These are phyloP conservation scores for Telopea speciosissima DNA, from an alignment of 177 flowering plant genomes.

Conservation along the genomic window DNA sequence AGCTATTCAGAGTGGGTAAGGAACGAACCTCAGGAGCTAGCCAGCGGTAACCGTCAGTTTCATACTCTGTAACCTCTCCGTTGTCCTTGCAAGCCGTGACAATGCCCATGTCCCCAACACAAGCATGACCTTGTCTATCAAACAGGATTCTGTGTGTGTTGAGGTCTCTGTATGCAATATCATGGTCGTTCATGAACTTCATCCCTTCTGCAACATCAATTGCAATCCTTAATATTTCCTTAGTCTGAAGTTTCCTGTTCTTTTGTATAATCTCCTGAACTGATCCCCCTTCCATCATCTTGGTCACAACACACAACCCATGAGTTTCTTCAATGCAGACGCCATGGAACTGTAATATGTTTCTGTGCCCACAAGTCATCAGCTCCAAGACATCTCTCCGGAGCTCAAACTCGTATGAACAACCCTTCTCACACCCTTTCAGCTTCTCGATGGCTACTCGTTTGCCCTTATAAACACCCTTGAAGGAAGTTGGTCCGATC, in stretches of 20 bases:
- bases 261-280: slow-evolving; percentile 58
- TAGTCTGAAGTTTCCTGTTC: slow-evolving; percentile 61
- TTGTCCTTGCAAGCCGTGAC: slow-evolving; percentile 66
- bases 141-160: slow-evolving; percentile 68
- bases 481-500: slow-evolving; percentile 58
- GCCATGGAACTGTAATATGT: slow-evolving; percentile 69
- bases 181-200: slow-evolving; percentile 90
- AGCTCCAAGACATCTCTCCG: slow-evolving; percentile 73
- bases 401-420: slow-evolving; percentile 64
- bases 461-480: slow-evolving; percentile 73
- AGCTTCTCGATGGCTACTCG: slow-evolving; percentile 70
- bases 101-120: slow-evolving; percentile 86
- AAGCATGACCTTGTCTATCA: slow-evolving; percentile 80
- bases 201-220: slow-evolving; percentile 82
- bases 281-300: slow-evolving; percentile 90
- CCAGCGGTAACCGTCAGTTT: slow-evolving; percentile 94
- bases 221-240: slow-evolving; percentile 68
- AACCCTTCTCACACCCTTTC: slow-evolving; percentile 91
- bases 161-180: slow-evolving; percentile 69
- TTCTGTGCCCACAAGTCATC: slow-evolving; percentile 91
- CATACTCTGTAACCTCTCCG: slow-evolving; percentile 88
- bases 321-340: slow-evolving; percentile 75
- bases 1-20: background rate
- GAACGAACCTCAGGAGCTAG: slow-evolving; percentile 93
- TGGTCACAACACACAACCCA: slow-evolving; percentile 81